Conservation (phyloP, 306 rosid genomes). For the Prunus armeniaca region DNA sequence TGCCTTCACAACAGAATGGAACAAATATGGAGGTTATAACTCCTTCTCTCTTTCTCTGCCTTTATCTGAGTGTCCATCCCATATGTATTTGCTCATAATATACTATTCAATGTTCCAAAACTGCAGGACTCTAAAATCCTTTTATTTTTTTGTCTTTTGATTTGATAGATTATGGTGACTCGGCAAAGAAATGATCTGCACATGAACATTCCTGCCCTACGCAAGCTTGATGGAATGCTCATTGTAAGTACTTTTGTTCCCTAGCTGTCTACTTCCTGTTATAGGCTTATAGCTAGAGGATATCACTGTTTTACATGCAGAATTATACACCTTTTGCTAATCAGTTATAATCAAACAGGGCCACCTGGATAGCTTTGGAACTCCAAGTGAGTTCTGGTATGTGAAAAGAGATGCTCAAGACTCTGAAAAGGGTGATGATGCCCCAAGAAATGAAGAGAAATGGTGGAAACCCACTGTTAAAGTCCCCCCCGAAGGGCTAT, state of each 20-base stretch:
- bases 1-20: conserved; percentile 80
- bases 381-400: conserved; percentile 80
- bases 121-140: background rate
- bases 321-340: conserved; percentile 24
- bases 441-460: conserved; percentile 61
- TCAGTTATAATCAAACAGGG: conserved; percentile 41
- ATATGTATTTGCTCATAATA: background rate
- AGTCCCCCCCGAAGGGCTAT: conserved; percentile 65
- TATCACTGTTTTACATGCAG: background rate
- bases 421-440: conserved; percentile 27
- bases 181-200: conserved; percentile 78
- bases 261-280: background rate
- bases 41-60: background rate
- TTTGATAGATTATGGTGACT: conserved; percentile 81
- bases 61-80: background rate
- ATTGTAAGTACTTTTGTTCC: conserved; percentile 48
- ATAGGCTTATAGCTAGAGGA: background rate
- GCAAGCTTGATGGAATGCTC: conserved; percentile 86
- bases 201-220: conserved; percentile 77
- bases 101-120: background rate
- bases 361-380: conserved; percentile 58
- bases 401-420: conserved; percentile 48
- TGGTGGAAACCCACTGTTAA: conserved; percentile 91
- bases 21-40: conserved; percentile 65
- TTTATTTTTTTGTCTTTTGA: background rate